Conservation (phyloP, 805 yeast species). For the Huiozyma naganishii region DNA sequence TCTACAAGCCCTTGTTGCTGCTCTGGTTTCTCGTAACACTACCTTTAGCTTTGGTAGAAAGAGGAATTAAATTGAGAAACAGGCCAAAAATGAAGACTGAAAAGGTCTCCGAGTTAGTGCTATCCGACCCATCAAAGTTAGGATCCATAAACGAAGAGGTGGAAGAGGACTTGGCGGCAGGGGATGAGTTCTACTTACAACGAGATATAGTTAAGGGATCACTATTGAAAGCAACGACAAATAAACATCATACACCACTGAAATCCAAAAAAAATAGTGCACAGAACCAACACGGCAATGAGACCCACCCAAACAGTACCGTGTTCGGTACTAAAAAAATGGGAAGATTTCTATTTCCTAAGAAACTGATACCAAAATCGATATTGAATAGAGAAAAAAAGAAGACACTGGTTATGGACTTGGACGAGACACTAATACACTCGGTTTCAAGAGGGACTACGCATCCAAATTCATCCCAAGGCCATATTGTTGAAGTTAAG, state of each 20-base stretch:
- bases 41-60: constrained; percentile 39
- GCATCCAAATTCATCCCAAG: constrained; percentile 27
- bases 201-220: constrained; percentile 26
- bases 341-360: constrained; percentile 35
- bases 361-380: constrained; percentile 31
- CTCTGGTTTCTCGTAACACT: constrained; percentile 43
- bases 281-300: background rate
- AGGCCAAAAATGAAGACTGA: background rate
- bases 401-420: constrained; percentile 69
- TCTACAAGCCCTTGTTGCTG: constrained; percentile 42
- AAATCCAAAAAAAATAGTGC: background rate
- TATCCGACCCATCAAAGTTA: background rate
- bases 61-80: constrained; percentile 14
- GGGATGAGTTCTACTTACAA: constrained; percentile 23
- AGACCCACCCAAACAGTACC: background rate
- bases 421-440: constrained; percentile 92
- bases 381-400: constrained; percentile 27
- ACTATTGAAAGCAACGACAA: background rate
- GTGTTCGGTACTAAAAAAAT: constrained; percentile 24
- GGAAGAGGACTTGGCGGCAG: constrained; percentile 21
- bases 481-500: constrained; percentile 74
- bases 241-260: background rate
- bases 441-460: constrained; percentile 57
- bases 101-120: background rate
- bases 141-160: constrained; percentile 4